Evolutionary conservation across 192 early-diverging fungal genomes (phyloP), one percentile per base, ranked within the genome.

Genomic region (Kickxella alabastrina): DNA sequence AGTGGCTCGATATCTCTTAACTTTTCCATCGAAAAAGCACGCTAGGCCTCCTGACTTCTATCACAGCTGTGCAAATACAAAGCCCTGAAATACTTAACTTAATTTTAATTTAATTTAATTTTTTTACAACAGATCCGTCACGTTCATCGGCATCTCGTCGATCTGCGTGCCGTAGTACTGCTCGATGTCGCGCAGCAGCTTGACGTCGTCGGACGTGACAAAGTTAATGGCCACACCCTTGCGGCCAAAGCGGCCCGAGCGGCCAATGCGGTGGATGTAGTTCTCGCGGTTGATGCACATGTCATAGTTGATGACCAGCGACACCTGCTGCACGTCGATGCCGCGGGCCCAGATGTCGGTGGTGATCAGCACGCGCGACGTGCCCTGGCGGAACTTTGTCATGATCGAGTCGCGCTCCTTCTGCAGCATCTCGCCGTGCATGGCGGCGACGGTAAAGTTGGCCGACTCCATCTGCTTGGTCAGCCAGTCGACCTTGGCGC

Each of bases 371-470:
- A 99, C 96, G 49, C 96, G 92, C 52, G 86, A 89, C 29, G 87
- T 72, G 28, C 93, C 93, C 67, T 91, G 88, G 23, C 96, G 82
- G 79, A 99, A 99, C 62, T 95, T 92, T 44, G 86, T 81, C 96
- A 99, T 99, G 45, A 99, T 93, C 15, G 88, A 85, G 59, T 97
- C 95, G 59, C 96, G 87, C 58, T 97, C 92, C 65, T 92, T 90
- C 72, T 97, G 94, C 27, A 91, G 87, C 96, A 99, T 99, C 48
- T 99, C 96, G 67, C 94, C 96, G 71, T 99, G 96, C 96, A 99
- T 96, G 13, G 96, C 82, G 6, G 94, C 91, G 3, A 99, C 95
- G 8, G 96, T 96, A 60, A 99, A 99, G 58, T 97, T 92, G n/a
- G 88, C 87, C 42, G 89, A 89, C 46, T 91, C 82, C 91, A 99